A percentile compares a stretch with the other conserved stretches of the same genome.
phyloP scores from a whole-genome alignment of 2,329 filamentous ascomycete genomes.

The Arthrobotrys sphaeroides region DNA sequence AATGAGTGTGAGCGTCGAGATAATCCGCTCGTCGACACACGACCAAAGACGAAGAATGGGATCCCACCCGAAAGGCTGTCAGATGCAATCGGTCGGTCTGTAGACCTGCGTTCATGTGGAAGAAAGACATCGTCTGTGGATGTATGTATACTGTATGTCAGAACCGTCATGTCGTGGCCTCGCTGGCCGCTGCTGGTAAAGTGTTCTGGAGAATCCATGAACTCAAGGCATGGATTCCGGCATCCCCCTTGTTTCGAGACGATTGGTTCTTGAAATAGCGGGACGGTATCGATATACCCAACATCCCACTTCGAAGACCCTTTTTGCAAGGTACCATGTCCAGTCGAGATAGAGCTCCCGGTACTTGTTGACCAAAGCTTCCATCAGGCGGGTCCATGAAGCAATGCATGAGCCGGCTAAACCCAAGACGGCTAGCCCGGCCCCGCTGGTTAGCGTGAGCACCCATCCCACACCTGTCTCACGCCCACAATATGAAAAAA shows the following conservation, averaged over 20 bases:
- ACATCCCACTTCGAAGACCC: slow-evolving; percentile 51
- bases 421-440: slow-evolving; percentile 31
- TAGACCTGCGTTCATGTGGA: background rate
- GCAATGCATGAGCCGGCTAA: slow-evolving; percentile 49
- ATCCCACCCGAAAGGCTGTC: slow-evolving; percentile 14
- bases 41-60: slow-evolving; percentile 18
- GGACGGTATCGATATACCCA: slow-evolving; percentile 52
- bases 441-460: slow-evolving; percentile 30
- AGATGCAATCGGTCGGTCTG: slow-evolving; percentile 35
- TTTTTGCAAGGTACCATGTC: slow-evolving; percentile 41
- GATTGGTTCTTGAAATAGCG: slow-evolving; percentile 36
- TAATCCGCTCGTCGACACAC: slow-evolving; percentile 33
- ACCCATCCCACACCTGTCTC: slow-evolving; percentile 22
- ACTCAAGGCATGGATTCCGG: slow-evolving; percentile 16
- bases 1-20: slow-evolving; percentile 17
- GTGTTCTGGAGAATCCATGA: slow-evolving; percentile 42
- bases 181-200: slow-evolving; percentile 3
- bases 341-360: slow-evolving; percentile 42
- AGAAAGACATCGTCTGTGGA: background rate
- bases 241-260: slow-evolving; percentile 31
- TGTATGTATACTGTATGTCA: background rate
- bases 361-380: slow-evolving; percentile 49
- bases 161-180: slow-evolving; percentile 8
- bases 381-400: slow-evolving; percentile 53
- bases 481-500: slow-evolving; percentile 40